Evolutionary conservation across 345 rosid genomes (phyloP), one percentile per base, ranked within the genome.

Genomic region (Cardiospermum halicacabum): DNA sequence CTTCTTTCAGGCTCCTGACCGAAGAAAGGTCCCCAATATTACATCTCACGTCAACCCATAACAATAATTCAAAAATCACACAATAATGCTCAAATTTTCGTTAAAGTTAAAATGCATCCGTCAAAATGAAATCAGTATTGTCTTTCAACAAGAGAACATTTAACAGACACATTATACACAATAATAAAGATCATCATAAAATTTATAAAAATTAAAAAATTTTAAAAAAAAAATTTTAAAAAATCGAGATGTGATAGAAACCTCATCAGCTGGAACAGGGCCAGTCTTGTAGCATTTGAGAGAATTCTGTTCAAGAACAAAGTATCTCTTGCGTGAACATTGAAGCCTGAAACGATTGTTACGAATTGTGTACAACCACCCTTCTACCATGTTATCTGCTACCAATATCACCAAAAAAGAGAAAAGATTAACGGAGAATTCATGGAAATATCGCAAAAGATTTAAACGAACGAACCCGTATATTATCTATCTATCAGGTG

Each of bases 281-380:
- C 68, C 66, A 13, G 80, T 53, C 76, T 87, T 89, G 69, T 75
- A 89, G 80, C 86, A 83, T 61, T 71, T 77, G 76, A 91, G 91
- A 61, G 53, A 62, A 73, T 82, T 77, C 28, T 83, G 82, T 67
- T 60, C 77, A 67, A 91, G 93, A 83, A 83, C 62, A 65, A 84
- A 89, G 64, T 85, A 94, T 64, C 97, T 81, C 75, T 87, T 94
- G 55, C 91, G 76, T 19, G 96, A 87, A 68, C 77, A 81, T 56
- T 84, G 95, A 25, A 81, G 77, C 21, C 99, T 92, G 70, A 94
- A 77, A 68, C 96, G 85, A 73, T 80, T 85, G 26, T 84, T 80
- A 69, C 94, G 88, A 34, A 94, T 81, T 36, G 84, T 78, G 67
- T 84, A 83, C 34, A 94, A 75, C 97, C 99, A 94, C 22, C 99